Conservation (phyloP, 2,329 filamentous ascomycete genomes). For the Zopfia rhizophila region DNA sequence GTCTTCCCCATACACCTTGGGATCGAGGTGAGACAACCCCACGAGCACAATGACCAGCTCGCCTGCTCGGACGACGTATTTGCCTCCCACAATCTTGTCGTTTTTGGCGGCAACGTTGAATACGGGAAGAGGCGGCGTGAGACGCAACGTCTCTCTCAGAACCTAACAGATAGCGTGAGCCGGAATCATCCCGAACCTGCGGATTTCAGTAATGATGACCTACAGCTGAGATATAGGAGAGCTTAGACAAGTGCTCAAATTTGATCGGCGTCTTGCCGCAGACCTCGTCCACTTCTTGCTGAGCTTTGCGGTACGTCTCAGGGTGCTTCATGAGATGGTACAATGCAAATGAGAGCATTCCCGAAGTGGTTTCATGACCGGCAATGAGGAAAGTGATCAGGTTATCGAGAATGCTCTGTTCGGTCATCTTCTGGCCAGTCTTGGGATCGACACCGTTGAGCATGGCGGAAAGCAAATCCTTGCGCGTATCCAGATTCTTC, state of each 20-base stretch:
- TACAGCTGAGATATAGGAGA: constrained; percentile 63
- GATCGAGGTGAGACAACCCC: constrained; percentile 68
- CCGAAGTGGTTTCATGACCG: constrained; percentile 40
- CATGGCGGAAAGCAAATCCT: constrained; percentile 68
- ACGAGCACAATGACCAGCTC: constrained; percentile 64
- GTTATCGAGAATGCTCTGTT: constrained; percentile 70
- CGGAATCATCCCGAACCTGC: too few relatives aligned
- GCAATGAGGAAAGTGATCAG: constrained; percentile 72
- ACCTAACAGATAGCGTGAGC: constrained; percentile 21
- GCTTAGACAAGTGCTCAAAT: constrained; percentile 58
- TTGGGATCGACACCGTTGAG: constrained; percentile 67
- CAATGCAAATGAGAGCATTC: constrained; percentile 51
- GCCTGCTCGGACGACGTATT: constrained; percentile 67
- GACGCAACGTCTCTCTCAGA: constrained; percentile 64
- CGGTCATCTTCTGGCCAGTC: constrained; percentile 65
- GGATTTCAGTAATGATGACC: too few relatives aligned
- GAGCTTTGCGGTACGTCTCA: constrained; percentile 54
- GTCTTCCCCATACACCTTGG: constrained; percentile 71
- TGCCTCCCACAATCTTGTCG: constrained; percentile 64
- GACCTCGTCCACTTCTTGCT: constrained; percentile 63
- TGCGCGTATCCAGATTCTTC: too few relatives aligned
- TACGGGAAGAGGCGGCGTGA: constrained; percentile 62
- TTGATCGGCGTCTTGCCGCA: constrained; percentile 56
- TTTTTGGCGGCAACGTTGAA: constrained; percentile 53
- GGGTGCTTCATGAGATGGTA: constrained; percentile 63